A percentile compares a stretch with the other conserved stretches of the same genome.
These are phyloP conservation scores for Linaria vulgaris DNA, from an alignment of 257 asterid genomes.

Conservation along the genomic window DNA sequence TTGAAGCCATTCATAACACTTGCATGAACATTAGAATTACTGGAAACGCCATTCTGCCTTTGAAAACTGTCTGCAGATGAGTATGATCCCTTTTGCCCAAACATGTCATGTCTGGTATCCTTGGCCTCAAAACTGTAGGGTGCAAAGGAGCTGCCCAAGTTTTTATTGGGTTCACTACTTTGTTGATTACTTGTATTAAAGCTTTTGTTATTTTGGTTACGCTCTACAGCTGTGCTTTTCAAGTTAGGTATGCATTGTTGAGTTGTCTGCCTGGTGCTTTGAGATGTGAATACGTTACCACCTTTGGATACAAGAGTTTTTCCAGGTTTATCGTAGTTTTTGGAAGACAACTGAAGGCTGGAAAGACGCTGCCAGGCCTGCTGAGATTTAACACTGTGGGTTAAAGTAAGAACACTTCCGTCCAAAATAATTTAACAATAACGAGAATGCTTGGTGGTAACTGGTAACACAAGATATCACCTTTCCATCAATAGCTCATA, in stretches of 20 bases:
- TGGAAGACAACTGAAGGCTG: conserved; percentile 64
- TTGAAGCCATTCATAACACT: conserved; percentile 30
- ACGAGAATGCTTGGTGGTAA: conserved; percentile 16
- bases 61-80: conserved; percentile 32
- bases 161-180: conserved; percentile 34
- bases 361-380: conserved; percentile 94
- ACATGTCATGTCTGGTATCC: conserved; percentile 36
- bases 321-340: conserved; percentile 71
- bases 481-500: conserved; percentile 7
- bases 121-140: conserved; percentile 35
- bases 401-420: conserved; percentile 2
- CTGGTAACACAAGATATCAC: conserved; percentile 21
- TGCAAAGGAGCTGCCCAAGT: conserved; percentile 33
- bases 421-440: conserved; percentile 5
- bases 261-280: conserved; percentile 41
- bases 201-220: conserved; percentile 35
- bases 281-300: conserved; percentile 39
- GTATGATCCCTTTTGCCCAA: conserved; percentile 33
- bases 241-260: conserved; percentile 35
- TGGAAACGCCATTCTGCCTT: conserved; percentile 34
- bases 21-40: conserved; percentile 33
- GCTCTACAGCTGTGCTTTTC: conserved; percentile 35
- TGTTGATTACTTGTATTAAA: conserved; percentile 27
- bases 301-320: conserved; percentile 54
- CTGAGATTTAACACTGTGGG: conserved; percentile 25